Percentiles rank a stretch among this genome's conserved stretches.
phyloP scores from a whole-genome alignment of 192 early-diverging fungal species.

The Linnemannia elongata region DNA sequence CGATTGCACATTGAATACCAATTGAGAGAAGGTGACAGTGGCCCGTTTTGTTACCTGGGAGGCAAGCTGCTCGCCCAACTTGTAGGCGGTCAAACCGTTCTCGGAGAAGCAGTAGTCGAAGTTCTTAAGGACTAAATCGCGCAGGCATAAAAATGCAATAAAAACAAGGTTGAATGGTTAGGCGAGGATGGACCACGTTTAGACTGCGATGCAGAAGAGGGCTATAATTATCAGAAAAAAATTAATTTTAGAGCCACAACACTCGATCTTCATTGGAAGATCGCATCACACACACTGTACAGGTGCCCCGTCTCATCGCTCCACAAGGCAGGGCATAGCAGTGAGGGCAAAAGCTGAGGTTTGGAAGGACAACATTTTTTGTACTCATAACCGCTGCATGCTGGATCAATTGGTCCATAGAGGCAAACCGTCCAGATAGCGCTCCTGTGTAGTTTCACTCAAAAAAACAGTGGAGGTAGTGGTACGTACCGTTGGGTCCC shows the following conservation, averaged over 20 bases:
- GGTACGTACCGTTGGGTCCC: conserved; percentile 77
- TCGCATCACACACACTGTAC: not conserved
- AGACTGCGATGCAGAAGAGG: not conserved
- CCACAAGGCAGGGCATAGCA: not conserved
- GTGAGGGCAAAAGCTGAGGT: not conserved
- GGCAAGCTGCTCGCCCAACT: conserved; percentile 75
- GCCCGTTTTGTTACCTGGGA: conserved; percentile 68
- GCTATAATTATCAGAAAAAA: not conserved
- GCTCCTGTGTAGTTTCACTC: not conserved
- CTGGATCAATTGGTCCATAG: conserved; percentile 23
- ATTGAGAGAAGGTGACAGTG: not conserved
- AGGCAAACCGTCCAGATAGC: not conserved
- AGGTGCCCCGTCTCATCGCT: not conserved
- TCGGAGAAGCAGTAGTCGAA: conserved; percentile 98
- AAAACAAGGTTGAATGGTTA: not conserved
- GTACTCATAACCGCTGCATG: not conserved
- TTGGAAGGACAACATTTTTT: not conserved
- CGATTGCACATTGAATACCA: not conserved
- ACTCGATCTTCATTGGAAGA: conserved; percentile 1
- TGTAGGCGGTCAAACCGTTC: conserved; percentile 97
- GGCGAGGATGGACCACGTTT: not conserved
- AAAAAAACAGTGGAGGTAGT: conserved; percentile 3
- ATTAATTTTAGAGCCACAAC: conserved; percentile 17
- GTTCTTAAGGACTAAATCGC: conserved; percentile 74
- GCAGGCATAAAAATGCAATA: not conserved